Evolutionary conservation across 2,329 filamentous ascomycete genomes (phyloP).

Genomic region (Tolypocladium sp.): DNA sequence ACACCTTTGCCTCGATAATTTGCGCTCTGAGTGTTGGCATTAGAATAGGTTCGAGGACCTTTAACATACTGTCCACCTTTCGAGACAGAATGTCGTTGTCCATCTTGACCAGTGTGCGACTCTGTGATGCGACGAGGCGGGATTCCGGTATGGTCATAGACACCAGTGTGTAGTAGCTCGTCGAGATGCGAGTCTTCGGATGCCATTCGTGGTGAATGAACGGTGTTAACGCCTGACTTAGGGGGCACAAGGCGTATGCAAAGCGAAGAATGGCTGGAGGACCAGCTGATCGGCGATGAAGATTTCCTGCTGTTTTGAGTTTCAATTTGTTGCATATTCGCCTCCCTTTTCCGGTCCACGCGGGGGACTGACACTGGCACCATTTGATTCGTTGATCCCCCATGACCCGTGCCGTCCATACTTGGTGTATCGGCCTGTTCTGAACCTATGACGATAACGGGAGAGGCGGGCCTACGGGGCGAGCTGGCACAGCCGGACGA

Average conservation of each 20-base stretch:
- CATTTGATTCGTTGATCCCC: background rate
- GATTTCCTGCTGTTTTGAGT: background rate
- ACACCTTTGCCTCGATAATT: conserved; percentile 11
- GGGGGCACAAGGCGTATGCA: background rate
- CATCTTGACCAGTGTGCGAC: background rate
- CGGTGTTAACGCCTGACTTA: background rate
- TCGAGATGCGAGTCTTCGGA: background rate
- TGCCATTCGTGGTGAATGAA: background rate
- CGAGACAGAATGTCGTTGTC: no score
- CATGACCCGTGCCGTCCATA: background rate
- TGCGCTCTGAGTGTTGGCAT: background rate
- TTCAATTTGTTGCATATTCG: background rate
- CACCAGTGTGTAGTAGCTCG: no score
- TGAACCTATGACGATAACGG: background rate
- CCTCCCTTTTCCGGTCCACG: background rate
- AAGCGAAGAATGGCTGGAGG: background rate
- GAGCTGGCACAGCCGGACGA: background rate
- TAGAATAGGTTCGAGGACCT: background rate
- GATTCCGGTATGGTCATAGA: background rate
- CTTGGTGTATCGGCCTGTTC: background rate
- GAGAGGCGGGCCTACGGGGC: background rate
- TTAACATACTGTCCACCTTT: background rate
- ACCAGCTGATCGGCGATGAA: background rate
- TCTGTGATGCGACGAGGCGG: background rate
- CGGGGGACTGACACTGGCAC: background rate